Conservation (phyloP, 441 rosid species). For the Melastoma candidum region DNA sequence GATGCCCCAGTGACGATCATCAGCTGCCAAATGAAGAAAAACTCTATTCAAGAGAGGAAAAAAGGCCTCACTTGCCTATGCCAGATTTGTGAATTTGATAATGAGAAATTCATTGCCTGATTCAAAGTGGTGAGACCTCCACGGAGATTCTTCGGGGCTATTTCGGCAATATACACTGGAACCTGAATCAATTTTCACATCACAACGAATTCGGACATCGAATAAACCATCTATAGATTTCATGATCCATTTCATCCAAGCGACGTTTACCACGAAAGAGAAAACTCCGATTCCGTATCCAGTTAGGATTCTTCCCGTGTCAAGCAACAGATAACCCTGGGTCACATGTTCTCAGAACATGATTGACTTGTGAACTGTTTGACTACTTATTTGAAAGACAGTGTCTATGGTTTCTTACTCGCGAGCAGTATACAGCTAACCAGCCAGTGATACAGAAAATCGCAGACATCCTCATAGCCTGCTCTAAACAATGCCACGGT, state of each 20-base stretch:
- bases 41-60: not conserved
- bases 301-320: constrained; percentile 68
- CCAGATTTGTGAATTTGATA: not conserved
- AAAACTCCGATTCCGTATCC: constrained; percentile 86
- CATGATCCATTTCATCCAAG: not conserved
- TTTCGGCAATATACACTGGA: constrained; percentile 81
- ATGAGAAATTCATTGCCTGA: constrained; percentile 26
- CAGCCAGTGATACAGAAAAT: constrained; percentile 67
- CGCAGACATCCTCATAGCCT: constrained; percentile 85
- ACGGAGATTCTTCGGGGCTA: constrained; percentile 78
- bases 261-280: constrained; percentile 64
- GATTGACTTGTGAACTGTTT: not conserved
- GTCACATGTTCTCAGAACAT: not conserved
- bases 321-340: constrained; percentile 56
- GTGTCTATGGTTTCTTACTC: constrained; percentile 19
- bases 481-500: constrained; percentile 1
- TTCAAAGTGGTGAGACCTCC: constrained; percentile 85
- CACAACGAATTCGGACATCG: no score
- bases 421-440: constrained; percentile 59
- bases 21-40: constrained; percentile 31
- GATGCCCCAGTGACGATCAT: constrained; percentile 74
- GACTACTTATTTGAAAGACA: not conserved
- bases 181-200: constrained; percentile 27
- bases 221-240: no score
- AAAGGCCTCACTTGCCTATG: not conserved